Base-by-base conservation (phyloP, 768 basidiomycete species). In the Tremella fuciformis region DNA sequence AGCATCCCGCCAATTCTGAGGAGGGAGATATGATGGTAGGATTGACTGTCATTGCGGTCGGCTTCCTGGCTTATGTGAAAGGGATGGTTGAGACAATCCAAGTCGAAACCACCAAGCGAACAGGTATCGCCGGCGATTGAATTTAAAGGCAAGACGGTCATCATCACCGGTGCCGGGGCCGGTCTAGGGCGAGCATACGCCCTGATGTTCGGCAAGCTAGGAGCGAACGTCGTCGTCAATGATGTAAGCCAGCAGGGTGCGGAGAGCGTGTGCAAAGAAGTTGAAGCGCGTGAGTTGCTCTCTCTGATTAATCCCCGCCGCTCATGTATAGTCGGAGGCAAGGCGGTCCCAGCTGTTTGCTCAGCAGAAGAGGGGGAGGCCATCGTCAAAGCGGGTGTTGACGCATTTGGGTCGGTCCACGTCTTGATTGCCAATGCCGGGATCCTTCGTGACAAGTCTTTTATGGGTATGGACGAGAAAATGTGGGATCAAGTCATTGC, bases 171-270 rank as follows among this genome's bases (percentile, higher is more conserved):
- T 39, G 89, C 92, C 7, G 94, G 94, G 41, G 90, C 88, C 24
- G 96, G 94, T 53, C 85, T 99, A 26, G 96, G 96, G 16, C 86
- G 96, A 25, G 84, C 84, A 1, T 96, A 98, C 72, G 89, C 96
- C 0, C 82, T 87, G 42, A 89, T 97, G 88, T 98, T 88, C 71
- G 89, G 83, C 22, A 85, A 83, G 54, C 84, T 93, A 8, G 94
- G 96, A n/a, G 94, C 91, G 9, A 96, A 96, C 67, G 89, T 99
- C 29, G 88, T 98, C 46, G 85, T 98, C 42, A 99, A 98, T 74
- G 96, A 99, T 70, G 86, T 97, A 48, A 91, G 82, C 74, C 87
- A 86, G 71, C 89, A 91, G 66, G 86, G 83, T 1, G 92, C 92
- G 7, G 84, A 84, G 19, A 79, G 82, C 8, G 92, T 98, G 1